Conservation (phyloP, 805 yeast genomes). For the Lipomyces mesembrius region DNA sequence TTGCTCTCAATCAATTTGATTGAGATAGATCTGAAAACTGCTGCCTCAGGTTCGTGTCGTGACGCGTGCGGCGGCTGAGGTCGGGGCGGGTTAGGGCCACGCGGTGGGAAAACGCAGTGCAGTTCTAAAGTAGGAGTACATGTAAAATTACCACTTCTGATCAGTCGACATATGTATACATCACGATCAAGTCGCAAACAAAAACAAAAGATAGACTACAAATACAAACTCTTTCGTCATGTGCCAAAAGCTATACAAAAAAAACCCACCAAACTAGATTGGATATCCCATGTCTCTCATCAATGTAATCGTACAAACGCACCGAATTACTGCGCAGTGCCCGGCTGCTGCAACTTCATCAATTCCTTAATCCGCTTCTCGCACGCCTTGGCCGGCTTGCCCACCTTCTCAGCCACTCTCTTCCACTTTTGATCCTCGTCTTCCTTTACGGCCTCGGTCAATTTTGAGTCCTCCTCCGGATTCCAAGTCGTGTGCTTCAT, state of each 20-base stretch:
- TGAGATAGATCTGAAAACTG: too few relatives aligned
- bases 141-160: too few relatives aligned
- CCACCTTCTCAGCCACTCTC: conserved; percentile 39
- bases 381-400: conserved; percentile 41
- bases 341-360: conserved; percentile 13
- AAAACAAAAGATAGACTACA: conserved; percentile 1
- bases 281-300: too few relatives aligned
- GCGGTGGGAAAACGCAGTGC: too few relatives aligned
- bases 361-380: conserved; percentile 39
- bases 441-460: conserved; percentile 37
- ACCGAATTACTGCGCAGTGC: background rate
- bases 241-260: background rate
- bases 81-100: background rate
- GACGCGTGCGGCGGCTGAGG: too few relatives aligned
- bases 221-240: background rate
- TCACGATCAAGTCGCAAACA: background rate
- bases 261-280: background rate
- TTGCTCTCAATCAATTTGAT: too few relatives aligned
- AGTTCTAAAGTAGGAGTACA: too few relatives aligned
- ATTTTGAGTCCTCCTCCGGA: conserved; percentile 39
- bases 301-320: background rate
- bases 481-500: conserved; percentile 42
- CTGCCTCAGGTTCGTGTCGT: too few relatives aligned
- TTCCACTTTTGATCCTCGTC: conserved; percentile 41
- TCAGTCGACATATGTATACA: background rate